phyloP scores from a whole-genome alignment of 148 eudicot species.

The Rhododendron vialii region DNA sequence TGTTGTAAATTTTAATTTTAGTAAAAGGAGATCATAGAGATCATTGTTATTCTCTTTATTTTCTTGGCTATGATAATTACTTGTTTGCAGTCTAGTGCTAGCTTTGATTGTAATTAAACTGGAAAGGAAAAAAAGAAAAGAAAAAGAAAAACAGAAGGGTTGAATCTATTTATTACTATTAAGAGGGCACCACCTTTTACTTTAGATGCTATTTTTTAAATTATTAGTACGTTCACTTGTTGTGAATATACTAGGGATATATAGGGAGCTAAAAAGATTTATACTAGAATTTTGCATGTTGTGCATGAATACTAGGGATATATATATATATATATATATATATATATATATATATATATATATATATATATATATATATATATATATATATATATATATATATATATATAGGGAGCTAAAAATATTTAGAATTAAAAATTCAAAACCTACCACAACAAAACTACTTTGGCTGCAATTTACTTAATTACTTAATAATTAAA shows the following conservation, averaged over 20 bases:
- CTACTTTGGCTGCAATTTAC: neutral
- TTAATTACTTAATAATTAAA: neutral
- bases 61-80: neutral
- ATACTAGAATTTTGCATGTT: no score
- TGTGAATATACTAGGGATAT: neutral
- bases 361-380: neutral
- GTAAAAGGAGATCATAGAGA: neutral
- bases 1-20: neutral
- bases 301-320: neutral
- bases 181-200: neutral
- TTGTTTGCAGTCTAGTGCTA: neutral
- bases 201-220: neutral
- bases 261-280: neutral
- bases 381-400: neutral
- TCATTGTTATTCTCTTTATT: neutral
- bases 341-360: neutral
- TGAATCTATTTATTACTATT: neutral
- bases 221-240: neutral
- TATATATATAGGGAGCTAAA: neutral
- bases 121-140: neutral
- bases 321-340: neutral
- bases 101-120: neutral
- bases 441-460: neutral
- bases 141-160: no score
- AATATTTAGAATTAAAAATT: neutral